A percentile compares a stretch with the other conserved stretches of the same genome.
These are phyloP conservation scores for Diaporthe sp. DNA, from an alignment of 2,329 filamentous ascomycete genomes.

Conservation along the genomic window DNA sequence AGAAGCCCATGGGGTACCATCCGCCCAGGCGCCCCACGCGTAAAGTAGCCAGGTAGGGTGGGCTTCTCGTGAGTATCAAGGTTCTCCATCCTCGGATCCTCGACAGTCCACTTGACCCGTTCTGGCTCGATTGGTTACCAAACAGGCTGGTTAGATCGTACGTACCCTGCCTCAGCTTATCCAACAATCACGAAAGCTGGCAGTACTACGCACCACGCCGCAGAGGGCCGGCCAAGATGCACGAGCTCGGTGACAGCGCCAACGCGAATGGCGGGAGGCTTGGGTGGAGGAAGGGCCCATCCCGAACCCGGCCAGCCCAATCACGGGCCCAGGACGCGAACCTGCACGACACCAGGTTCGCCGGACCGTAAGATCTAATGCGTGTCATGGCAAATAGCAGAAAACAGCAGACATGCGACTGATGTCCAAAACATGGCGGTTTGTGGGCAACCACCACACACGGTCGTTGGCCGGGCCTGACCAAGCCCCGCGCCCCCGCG, in stretches of 20 bases:
- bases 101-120: conserved; percentile 30
- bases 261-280: conserved; percentile 26
- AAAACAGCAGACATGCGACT: conserved; percentile 26
- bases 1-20: conserved; percentile 30
- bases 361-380: conserved; percentile 30
- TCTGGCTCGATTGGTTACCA: conserved; percentile 22
- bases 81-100: conserved; percentile 32
- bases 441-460: conserved; percentile 12
- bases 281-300: conserved; percentile 20
- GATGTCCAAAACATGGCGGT: conserved; percentile 16
- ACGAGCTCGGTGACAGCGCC: conserved; percentile 7
- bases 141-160: conserved; percentile 1
- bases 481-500: conserved; percentile 15
- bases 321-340: conserved; percentile 39
- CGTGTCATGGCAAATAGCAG: conserved; percentile 18
- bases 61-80: conserved; percentile 33
- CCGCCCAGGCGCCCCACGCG: conserved; percentile 36
- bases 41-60: conserved; percentile 29
- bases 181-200: neutral
- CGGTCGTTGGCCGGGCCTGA: conserved; percentile 14
- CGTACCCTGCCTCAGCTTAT: conserved; percentile 16
- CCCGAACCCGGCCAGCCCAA: conserved; percentile 20
- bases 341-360: conserved; percentile 31
- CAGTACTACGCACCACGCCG: conserved; percentile 1
- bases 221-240: conserved; percentile 23